phyloP scores from a whole-genome alignment of 768 basidiomycete species.

The Boletus patriciae region DNA sequence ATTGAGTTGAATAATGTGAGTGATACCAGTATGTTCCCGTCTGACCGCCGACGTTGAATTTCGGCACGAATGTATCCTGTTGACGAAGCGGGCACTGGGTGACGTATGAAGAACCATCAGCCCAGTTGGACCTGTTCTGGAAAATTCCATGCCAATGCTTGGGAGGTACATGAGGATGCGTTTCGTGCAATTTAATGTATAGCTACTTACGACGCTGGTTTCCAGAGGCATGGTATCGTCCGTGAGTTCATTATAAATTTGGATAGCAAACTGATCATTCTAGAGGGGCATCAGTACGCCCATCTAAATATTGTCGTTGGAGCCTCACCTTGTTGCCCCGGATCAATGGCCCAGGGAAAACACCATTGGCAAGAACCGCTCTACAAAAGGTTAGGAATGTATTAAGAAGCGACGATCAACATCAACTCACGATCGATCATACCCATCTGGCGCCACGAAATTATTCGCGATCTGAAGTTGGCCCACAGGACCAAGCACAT shows the following conservation, averaged over 20 bases:
- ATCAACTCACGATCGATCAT: not conserved
- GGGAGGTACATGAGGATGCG: slow-evolving; percentile 14
- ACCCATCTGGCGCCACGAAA: slow-evolving; percentile 19
- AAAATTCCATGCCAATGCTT: slow-evolving; percentile 2
- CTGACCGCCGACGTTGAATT: slow-evolving; percentile 34
- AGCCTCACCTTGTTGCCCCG: not conserved
- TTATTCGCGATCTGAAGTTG: slow-evolving; percentile 38
- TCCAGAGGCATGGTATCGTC: slow-evolving; percentile 36
- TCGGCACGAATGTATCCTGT: slow-evolving; percentile 35
- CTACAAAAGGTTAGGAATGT: not conserved
- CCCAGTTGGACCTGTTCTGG: not conserved
- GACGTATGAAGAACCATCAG: not conserved
- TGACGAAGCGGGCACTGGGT: slow-evolving; percentile 21
- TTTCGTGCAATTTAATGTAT: slow-evolving; percentile 1
- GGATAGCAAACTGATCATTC: slow-evolving; percentile 40
- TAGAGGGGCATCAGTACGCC: slow-evolving; percentile 26
- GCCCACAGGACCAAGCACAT: slow-evolving; percentile 15
- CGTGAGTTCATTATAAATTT: slow-evolving; percentile 41
- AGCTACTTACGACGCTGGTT: slow-evolving; percentile 39
- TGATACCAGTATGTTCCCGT: slow-evolving; percentile 49
- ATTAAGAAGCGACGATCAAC: not conserved
- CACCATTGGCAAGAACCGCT: not conserved
- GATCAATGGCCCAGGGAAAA: not conserved
- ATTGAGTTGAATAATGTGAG: slow-evolving; percentile 41
- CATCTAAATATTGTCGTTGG: slow-evolving; percentile 27